Evolutionary conservation across 331 rosid genomes (phyloP), one percentile per base, ranked within the genome.

Genomic region (Rosa hybrid): DNA sequence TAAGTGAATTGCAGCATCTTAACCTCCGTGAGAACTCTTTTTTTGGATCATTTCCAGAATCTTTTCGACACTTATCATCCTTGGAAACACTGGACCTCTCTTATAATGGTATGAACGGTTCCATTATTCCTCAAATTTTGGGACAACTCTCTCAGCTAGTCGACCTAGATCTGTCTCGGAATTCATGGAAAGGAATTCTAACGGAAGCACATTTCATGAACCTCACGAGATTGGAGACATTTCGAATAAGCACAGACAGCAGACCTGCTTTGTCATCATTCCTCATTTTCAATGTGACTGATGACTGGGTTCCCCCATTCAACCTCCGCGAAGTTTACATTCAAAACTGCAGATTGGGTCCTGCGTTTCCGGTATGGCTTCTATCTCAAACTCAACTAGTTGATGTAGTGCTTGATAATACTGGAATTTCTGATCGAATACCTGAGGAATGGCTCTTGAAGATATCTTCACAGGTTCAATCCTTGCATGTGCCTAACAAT

Each of bases 171-270:
- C 13, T 72, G 4, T 50, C 8, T 27, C 0, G 0, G 4, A 50
- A 72, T 30, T 27, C 77, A 50, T 50, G 64, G 63, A 4, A 50
- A 34, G 63, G 63, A 11, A 12, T 21, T 20, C 14, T 74, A 3
- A 74, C 68, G 2, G 78, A 74, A 74, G 6, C 13, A 1, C 68
- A 74, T 74, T n/a, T 74, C 78, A 41, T 20, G 1, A 56, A 74
- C 18, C 53, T 39, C 38, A 74, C 23, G 2, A 54, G 7, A 38
- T 21, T 74, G 23, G 1, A 56, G 7, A 2, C 7, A 1, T 13
- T 74, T 1, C 4, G 2, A 10, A 10, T 21, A 39, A 2, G 2
- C 49, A 6, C 18, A 73, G 11, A 20, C 7, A 41, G 10, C 7
- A 41, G 10, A 59, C 16, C 64, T 8, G 23, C 60, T 6, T 54